Base-by-base conservation (phyloP, 1,284 basidiomycete species). In the Omphalotus olearius region DNA sequence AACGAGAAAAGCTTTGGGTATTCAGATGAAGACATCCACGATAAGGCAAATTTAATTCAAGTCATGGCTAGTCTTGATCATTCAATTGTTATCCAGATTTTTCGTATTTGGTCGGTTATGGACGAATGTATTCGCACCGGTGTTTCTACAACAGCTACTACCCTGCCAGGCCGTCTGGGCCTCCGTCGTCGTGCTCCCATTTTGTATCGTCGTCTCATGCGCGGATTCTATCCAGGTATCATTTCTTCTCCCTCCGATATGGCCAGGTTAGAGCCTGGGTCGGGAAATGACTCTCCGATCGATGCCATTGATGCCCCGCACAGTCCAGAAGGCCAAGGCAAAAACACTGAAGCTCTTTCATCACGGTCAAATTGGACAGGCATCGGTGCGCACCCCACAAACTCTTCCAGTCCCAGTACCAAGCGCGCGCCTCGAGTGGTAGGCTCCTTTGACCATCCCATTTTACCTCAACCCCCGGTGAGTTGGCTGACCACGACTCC, bases 91-190 rank as follows among this genome's bases (percentile, higher is more conserved):
- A n/a, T 35, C 18, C 30, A 88, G 85, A 68, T 91, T 42, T 77
- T 82, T 73, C 76, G 76, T 51, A 93, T 98, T 50, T 98, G 94
- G 93, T 65, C 73, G 45, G 90, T 93, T 2, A 98, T 98, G 95
- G 94, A 98, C 65, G 82, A 87, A 52, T 96, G 93, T 64, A 98
- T 98, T 57, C 87, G 87, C 17, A 80, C 81, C 2, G 94, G 94
- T 20, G 93, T 97, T 14, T 86, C 90, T 7, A 79, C 89, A 0
- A 74, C 77, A 0, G 91, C 96, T 58, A 76, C 76, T 40, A 80
- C 79, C 14, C 78, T 98, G 4, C 96, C 96, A 0, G 95, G 96
- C 17, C 80, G 92, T 9, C 69, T 98, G n/a, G 70, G 79, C 4
- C 73, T 96, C 17, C 79, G 85, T 36, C 78, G 93, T 16, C 79